Base-by-base conservation (phyloP, 768 basidiomycete genomes). In the Trametes gibbosa region DNA sequence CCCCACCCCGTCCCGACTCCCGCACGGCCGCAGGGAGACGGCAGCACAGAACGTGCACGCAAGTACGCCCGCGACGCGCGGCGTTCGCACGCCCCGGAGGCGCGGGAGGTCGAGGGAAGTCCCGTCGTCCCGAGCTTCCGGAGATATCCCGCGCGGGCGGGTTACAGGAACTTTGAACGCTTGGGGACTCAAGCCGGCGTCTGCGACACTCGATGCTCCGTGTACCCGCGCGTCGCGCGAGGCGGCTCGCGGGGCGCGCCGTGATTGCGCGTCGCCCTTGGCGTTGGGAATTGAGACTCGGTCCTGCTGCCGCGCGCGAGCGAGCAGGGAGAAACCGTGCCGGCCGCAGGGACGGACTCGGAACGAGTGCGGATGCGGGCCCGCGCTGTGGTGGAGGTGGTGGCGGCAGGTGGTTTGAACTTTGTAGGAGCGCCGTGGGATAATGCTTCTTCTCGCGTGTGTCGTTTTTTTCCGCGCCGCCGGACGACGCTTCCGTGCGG, bases 51-150 rank as follows among this genome's bases (percentile, higher is more conserved):
- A 3, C 16, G 40, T 14, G 13, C 19, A 19, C 19, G 41, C 41
- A 8, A n/a, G 7, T 12, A 8, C 24, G 25, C 13, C 17, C 46
- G 25, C 46, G 46, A 4, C 10, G 25, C 46, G 46, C 46, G 25
- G 46, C 46, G 43, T 45, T 45, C 43, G 43, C 43, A 32, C 17
- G n/a, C 48, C 46, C 46, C 48, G 50, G 24, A 24, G 12, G 40
- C 39, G 39, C 24, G 50, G 50, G 39, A n/a, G 39, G 39, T n/a
- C 24, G 10, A 40, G 29, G 41, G 56, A 57, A 52, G 56, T 43
- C 50, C 14, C 21, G 42, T 50, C 56, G 56, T 58, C 32, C 56
- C 56, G 56, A 39, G 5, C 19, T 25, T 3, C 56, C 56, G 56
- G 50, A 43, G 42, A 51, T 39, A 51, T 24, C n/a, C 55, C 55